phyloP scores from a whole-genome alignment of 345 rosid species.

The Barbarea vulgaris region DNA sequence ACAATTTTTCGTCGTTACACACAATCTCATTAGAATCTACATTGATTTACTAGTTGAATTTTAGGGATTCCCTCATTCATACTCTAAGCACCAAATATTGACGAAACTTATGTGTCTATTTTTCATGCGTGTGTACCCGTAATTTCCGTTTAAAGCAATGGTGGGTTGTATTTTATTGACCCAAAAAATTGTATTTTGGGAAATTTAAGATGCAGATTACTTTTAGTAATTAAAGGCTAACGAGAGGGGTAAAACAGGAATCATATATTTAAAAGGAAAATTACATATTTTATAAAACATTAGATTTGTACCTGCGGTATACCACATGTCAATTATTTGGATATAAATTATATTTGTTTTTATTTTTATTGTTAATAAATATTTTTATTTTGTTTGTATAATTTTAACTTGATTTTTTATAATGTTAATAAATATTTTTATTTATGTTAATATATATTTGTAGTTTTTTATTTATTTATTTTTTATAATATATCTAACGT shows the following conservation, averaged over 20 bases:
- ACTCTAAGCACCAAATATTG: background rate
- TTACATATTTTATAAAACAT: background rate
- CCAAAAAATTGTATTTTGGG: too few relatives aligned
- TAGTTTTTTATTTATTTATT: too few relatives aligned
- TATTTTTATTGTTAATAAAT: too few relatives aligned
- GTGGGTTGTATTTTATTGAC: background rate
- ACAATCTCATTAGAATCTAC: background rate
- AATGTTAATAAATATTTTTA: too few relatives aligned
- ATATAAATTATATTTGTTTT: too few relatives aligned
- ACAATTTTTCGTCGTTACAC: background rate
- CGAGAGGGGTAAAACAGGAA: background rate
- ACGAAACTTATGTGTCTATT: background rate
- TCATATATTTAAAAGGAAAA: background rate
- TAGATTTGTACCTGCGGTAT: too few relatives aligned
- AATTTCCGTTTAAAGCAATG: background rate
- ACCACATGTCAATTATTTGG: too few relatives aligned
- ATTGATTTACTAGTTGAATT: background rate
- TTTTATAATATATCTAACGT: too few relatives aligned
- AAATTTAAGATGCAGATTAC: background rate
- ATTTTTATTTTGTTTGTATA: too few relatives aligned
- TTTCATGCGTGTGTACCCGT: background rate
- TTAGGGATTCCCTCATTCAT: background rate
- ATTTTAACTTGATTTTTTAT: too few relatives aligned
- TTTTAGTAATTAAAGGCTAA: background rate
- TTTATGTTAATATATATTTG: too few relatives aligned